A percentile compares a stretch with the other conserved stretches of the same genome.
Evolutionary conservation across 192 early-diverging fungal species (phyloP).

Genomic region (Coemansia sp.): DNA sequence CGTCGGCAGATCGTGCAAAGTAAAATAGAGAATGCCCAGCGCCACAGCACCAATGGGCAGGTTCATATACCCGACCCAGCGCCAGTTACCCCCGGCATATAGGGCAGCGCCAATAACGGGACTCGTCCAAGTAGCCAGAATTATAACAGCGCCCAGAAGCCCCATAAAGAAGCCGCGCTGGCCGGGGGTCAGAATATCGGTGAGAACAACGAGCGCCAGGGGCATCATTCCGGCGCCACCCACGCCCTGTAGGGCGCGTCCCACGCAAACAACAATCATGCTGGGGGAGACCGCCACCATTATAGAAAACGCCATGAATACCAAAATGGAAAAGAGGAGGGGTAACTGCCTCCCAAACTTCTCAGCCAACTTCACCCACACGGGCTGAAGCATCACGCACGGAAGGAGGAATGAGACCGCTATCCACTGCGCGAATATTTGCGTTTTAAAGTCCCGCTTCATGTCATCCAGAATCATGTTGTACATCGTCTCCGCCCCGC

Average conservation of each 20-base stretch:
- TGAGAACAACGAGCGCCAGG: conserved; percentile 68
- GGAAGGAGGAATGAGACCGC: conserved; percentile 72
- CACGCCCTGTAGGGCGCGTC: conserved; percentile 70
- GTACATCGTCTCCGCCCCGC: conserved; percentile 81
- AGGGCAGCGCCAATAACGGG: conserved; percentile 71
- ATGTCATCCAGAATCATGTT: conserved; percentile 75
- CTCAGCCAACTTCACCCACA: conserved; percentile 86
- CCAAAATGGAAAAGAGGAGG: conserved; percentile 38
- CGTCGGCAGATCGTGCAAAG: conserved; percentile 58
- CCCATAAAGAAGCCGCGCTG: conserved; percentile 74
- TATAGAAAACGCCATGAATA: conserved; percentile 54
- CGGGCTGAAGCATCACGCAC: conserved; percentile 67
- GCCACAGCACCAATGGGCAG: conserved; percentile 62
- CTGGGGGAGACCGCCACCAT: conserved; percentile 43
- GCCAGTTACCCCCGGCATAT: conserved; percentile 57
- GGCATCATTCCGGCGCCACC: conserved; percentile 70
- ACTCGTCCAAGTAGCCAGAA: conserved; percentile 61
- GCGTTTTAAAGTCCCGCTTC: conserved; percentile 63
- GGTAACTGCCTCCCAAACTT: conserved; percentile 59
- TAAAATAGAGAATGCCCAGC: conserved; percentile 54
- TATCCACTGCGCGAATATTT: conserved; percentile 76
- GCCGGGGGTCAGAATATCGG: conserved; percentile 67
- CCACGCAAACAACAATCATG: conserved; percentile 60
- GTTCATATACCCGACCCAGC: conserved; percentile 81
- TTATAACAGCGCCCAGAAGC: conserved; percentile 61